Percentiles rank a stretch among this genome's conserved stretches.
phyloP scores from a whole-genome alignment of 2,329 filamentous ascomycete genomes.

The Juglanconis sp. region DNA sequence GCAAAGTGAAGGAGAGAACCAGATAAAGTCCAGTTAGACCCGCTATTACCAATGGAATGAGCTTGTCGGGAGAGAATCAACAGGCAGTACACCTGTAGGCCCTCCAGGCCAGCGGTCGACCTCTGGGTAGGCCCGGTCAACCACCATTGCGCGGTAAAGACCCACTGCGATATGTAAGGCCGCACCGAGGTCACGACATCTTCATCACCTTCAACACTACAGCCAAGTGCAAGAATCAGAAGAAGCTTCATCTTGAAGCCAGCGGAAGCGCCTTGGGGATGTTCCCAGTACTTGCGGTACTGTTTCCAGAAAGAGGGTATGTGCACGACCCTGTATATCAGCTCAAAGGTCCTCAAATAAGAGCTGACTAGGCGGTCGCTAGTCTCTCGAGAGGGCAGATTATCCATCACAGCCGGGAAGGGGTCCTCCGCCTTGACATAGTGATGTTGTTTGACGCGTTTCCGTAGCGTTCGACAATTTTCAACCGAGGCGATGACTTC shows the following conservation, averaged over 20 bases:
- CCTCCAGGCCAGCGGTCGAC: slow-evolving; percentile 26
- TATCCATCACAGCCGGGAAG: slow-evolving; percentile 36
- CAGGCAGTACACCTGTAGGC: slow-evolving; percentile 39
- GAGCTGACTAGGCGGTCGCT: slow-evolving; percentile 48
- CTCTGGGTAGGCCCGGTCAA: slow-evolving; percentile 33
- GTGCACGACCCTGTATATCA: slow-evolving; percentile 55
- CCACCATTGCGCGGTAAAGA: slow-evolving; percentile 40
- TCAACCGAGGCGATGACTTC: no score
- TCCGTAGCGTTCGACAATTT: no score
- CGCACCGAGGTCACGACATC: background rate
- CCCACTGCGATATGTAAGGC: no score
- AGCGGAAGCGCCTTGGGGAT: background rate
- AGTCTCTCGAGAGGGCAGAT: slow-evolving; percentile 35
- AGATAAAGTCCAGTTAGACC: background rate
- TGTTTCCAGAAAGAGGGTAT: slow-evolving; percentile 53
- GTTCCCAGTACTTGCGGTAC: slow-evolving; percentile 49
- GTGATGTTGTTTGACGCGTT: no score
- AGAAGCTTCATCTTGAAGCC: background rate
- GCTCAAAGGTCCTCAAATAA: slow-evolving; percentile 55
- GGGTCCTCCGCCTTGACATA: slow-evolving; percentile 29
- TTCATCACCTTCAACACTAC: slow-evolving; percentile 23
- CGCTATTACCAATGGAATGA: background rate
- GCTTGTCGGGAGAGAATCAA: slow-evolving; percentile 36
- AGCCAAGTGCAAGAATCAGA: background rate
- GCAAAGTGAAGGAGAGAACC: background rate